Percentiles rank a stretch among this genome's conserved stretches.
These are phyloP conservation scores for Alternaria triticimaculans DNA, from an alignment of 2,329 filamentous ascomycete species.

Conservation along the genomic window DNA sequence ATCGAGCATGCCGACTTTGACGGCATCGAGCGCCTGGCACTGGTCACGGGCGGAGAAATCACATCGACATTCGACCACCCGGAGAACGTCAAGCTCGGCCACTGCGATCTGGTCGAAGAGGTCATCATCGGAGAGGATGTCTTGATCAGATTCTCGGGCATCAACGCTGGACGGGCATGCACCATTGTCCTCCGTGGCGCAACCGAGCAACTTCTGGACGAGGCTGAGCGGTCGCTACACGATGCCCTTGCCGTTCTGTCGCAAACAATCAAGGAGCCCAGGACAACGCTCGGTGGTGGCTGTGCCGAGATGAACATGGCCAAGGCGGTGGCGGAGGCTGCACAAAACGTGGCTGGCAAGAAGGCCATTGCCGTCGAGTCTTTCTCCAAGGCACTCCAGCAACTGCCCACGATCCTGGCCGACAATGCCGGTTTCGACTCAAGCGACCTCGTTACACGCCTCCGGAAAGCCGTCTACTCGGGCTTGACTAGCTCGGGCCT, in stretches of 20 bases:
- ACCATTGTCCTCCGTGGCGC: slow-evolving; percentile 96
- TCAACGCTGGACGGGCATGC: slow-evolving; percentile 91
- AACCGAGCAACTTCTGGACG: slow-evolving; percentile 94
- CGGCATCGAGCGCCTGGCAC: slow-evolving; percentile 90
- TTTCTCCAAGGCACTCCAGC: slow-evolving; percentile 86
- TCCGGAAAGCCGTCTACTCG: slow-evolving; percentile 93
- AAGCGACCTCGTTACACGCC: slow-evolving; percentile 86
- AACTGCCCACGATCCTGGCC: slow-evolving; percentile 93
- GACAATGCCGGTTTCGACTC: slow-evolving; percentile 98
- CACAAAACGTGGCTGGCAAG: slow-evolving; percentile 95
- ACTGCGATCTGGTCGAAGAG: slow-evolving; percentile 95
- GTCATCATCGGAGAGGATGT: slow-evolving; percentile 98
- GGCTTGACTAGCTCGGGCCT: slow-evolving; percentile 91
- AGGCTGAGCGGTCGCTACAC: slow-evolving; percentile 94
- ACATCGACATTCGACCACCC: slow-evolving; percentile 98
- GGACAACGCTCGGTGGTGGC: slow-evolving; percentile 91
- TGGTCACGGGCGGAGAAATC: slow-evolving; percentile 97
- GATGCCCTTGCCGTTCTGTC: slow-evolving; percentile 95
- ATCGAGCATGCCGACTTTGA: slow-evolving; percentile 99
- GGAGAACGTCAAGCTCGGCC: slow-evolving; percentile 93
- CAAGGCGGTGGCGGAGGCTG: slow-evolving; percentile 92
- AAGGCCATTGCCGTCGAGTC: slow-evolving; percentile 91
- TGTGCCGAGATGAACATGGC: slow-evolving; percentile 99
- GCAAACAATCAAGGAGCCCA: slow-evolving; percentile 93
- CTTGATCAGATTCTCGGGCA: slow-evolving; percentile 95